Base-by-base conservation (phyloP, 495 filamentous ascomycete genomes). In the Platismatia glauca region DNA sequence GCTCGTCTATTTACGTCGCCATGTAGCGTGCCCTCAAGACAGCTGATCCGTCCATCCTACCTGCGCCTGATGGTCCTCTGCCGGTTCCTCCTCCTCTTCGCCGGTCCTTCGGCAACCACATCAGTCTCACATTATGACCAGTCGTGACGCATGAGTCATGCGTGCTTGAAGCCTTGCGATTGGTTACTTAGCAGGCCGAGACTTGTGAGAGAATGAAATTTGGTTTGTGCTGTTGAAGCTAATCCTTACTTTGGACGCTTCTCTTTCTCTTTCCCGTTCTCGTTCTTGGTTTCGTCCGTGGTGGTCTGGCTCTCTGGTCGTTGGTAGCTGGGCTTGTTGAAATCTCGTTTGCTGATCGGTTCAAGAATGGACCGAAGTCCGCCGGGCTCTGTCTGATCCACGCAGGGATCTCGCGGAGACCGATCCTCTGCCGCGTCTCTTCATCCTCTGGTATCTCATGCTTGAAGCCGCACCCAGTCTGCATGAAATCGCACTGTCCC, bases 381-480 rank as follows among this genome's bases (percentile, higher is more conserved):
- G n/a, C 22, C 5, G 44, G 46, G 31, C 33, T 56, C 38, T 84
- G 80, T 53, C 74, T 73, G 64, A 77, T 85, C 85, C 84, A 88
- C 15, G 71, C 69, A 35, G 85, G 84, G 39, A 82, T 76, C 41
- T 75, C 72, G 13, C 74, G 71, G 39, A 86, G 76, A 4, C 91
- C 91, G 15, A 93, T 78, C 38, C 74, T 72, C 50, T 80, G 74
- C 64, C 91, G 78, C 53, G 81, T 86, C 1, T 71, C 75, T 35
- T 67, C 68, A 44, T 87, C 84, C 29, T 74, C 72, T 2, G 91
- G 91, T 84, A 95, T 93, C 69, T 92, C 87, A 70, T 96, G 91
- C 74, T 88, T 89, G 76, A 82, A 96, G 66, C 85, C 78, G 73
- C 90, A 95, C 3, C 91, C 90, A 67, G 90, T 84, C 70, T 92